A percentile compares a stretch with the other conserved stretches of the same genome.
Evolutionary conservation across 1,284 basidiomycete species (phyloP).

Genomic region (Ceratobasidium sp.): DNA sequence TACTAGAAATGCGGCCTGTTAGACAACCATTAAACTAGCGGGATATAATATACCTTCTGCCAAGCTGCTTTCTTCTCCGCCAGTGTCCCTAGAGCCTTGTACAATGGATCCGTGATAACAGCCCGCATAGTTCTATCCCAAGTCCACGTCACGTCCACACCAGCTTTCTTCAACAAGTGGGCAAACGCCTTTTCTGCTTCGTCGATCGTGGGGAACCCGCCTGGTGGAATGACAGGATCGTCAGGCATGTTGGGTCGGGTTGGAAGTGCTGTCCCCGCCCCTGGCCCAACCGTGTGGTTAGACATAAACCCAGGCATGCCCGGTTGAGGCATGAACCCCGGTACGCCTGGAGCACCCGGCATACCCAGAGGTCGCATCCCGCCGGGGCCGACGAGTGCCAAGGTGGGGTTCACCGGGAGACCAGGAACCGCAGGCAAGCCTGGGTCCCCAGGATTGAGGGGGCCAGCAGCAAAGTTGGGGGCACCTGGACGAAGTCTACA

Average conservation of each 20-base stretch:
- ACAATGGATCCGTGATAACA: slow-evolving; percentile 97
- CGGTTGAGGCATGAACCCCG: slow-evolving; percentile 42
- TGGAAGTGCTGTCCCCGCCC: slow-evolving; percentile 63
- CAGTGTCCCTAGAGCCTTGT: slow-evolving; percentile 92
- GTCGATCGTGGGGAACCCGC: slow-evolving; percentile 85
- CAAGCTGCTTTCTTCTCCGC: slow-evolving; percentile 95
- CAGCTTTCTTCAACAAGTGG: slow-evolving; percentile 86
- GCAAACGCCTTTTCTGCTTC: slow-evolving; percentile 96
- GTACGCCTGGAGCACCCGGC: slow-evolving; percentile 24
- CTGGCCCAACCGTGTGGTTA: background rate
- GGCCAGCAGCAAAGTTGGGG: slow-evolving; percentile 39
- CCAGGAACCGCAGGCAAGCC: slow-evolving; percentile 35
- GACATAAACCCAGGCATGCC: slow-evolving; percentile 41
- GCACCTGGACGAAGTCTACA: slow-evolving; percentile 28
- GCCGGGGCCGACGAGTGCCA: slow-evolving; percentile 35
- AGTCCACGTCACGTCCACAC: slow-evolving; percentile 91
- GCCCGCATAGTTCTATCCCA: slow-evolving; percentile 99
- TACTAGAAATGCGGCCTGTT: slow-evolving; percentile 63
- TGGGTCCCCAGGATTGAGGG: slow-evolving; percentile 26
- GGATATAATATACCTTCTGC: slow-evolving; percentile 74
- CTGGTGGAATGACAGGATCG: slow-evolving; percentile 85
- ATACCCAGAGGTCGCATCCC: slow-evolving; percentile 50
- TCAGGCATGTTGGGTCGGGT: slow-evolving; percentile 81
- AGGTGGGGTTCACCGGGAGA: slow-evolving; percentile 33
- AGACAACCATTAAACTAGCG: slow-evolving; percentile 38